These are phyloP conservation scores for Thymus mandschuricus DNA, from an alignment of 257 asterid genomes.

Conservation along the genomic window DNA sequence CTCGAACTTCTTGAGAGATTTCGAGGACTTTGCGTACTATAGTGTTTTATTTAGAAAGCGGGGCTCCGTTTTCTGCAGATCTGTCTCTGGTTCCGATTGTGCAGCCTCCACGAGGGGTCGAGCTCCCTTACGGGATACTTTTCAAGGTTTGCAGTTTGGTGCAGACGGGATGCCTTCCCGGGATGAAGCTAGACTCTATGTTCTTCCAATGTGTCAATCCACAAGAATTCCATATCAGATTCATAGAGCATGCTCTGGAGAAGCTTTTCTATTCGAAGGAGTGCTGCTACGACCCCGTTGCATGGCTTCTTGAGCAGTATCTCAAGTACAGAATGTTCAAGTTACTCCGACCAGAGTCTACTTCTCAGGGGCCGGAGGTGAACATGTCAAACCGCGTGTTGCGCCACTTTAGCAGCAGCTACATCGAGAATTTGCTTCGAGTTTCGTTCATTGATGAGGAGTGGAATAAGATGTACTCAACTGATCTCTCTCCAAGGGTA, in stretches of 20 bases:
- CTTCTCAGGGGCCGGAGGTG: slow-evolving; percentile 81
- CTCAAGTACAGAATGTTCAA: slow-evolving; percentile 51
- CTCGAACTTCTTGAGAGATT: slow-evolving; percentile 50
- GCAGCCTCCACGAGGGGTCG: slow-evolving; percentile 47
- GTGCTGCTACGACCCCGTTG: slow-evolving; percentile 82
- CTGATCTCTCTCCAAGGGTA: slow-evolving; percentile 55
- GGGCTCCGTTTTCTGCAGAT: slow-evolving; percentile 47
- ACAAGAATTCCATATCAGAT: slow-evolving; percentile 19
- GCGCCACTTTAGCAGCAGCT: slow-evolving; percentile 51
- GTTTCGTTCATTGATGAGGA: slow-evolving; percentile 94
- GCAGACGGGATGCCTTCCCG: slow-evolving; percentile 82
- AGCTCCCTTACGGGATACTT: slow-evolving; percentile 60
- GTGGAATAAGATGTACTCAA: slow-evolving; percentile 69
- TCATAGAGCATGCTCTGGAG: slow-evolving; percentile 75
- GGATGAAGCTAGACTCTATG: slow-evolving; percentile 54
- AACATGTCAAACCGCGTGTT: slow-evolving; percentile 83
- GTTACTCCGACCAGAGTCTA: slow-evolving; percentile 85
- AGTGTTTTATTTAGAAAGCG: slow-evolving; percentile 51
- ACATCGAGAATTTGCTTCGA: slow-evolving; percentile 78
- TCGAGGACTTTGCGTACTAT: slow-evolving; percentile 55
- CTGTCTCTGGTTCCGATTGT: slow-evolving; percentile 71
- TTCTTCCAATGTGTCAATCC: slow-evolving; percentile 69
- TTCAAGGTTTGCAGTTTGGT: slow-evolving; percentile 72
- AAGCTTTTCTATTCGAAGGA: slow-evolving; percentile 58
- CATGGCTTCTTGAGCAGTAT: slow-evolving; percentile 68